These are phyloP conservation scores for Lolium multiflorum DNA, from an alignment of 176 grass and related monocot genomes.

Conservation along the genomic window DNA sequence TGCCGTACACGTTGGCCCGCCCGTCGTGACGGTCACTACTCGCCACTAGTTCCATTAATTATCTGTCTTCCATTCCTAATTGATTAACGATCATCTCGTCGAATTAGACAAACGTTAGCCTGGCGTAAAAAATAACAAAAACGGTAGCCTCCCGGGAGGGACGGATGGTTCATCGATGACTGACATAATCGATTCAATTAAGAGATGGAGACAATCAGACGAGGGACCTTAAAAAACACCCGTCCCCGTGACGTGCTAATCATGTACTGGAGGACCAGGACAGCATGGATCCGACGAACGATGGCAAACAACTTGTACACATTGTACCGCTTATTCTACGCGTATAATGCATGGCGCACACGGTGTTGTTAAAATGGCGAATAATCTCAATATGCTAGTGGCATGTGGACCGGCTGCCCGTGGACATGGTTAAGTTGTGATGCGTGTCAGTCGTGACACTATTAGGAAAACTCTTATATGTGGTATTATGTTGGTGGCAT, in stretches of 20 bases:
- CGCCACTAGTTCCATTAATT: neutral
- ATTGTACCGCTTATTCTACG: neutral
- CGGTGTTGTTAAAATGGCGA: neutral
- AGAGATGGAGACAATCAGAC: neutral
- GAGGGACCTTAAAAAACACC: neutral
- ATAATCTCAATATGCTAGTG: neutral
- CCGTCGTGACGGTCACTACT: conserved; percentile 26
- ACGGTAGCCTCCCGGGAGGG: neutral
- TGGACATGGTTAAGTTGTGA: too few species aligned
- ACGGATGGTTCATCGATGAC: neutral
- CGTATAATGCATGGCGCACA: neutral
- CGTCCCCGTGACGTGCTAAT: conserved; percentile 34
- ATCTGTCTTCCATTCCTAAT: neutral
- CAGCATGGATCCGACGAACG: neutral
- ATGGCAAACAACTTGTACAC: neutral
- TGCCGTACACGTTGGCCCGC: conserved; percentile 9
- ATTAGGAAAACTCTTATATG: too few species aligned
- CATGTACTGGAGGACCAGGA: neutral
- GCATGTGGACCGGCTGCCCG: too few species aligned
- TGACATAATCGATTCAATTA: neutral
- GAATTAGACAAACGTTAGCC: neutral
- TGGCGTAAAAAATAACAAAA: neutral
- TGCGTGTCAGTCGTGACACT: too few species aligned
- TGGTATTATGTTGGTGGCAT: too few species aligned
- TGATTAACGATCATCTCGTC: neutral